Percentiles rank a stretch among this genome's conserved stretches.
These are phyloP conservation scores for Chlamydomonas applanata DNA, from an alignment of 139 green algal genomes.

Conservation along the genomic window DNA sequence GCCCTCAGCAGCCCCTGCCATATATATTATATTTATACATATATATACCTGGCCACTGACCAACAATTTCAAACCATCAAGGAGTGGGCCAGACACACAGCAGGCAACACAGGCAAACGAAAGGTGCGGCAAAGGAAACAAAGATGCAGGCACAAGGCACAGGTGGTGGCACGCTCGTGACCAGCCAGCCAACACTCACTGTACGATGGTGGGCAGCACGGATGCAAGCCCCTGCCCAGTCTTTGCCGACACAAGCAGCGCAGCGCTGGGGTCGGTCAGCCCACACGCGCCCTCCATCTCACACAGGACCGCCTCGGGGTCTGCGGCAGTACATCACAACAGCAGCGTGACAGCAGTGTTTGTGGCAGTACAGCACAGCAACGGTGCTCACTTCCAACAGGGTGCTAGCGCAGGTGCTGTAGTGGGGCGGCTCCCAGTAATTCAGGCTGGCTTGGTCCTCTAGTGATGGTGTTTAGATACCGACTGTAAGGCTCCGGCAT, in stretches of 20 bases:
- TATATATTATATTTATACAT: background rate
- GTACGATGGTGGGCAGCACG: conserved; percentile 75
- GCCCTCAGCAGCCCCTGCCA: background rate
- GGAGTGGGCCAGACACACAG: no score
- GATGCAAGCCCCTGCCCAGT: conserved; percentile 62
- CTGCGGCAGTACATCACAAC: conserved; percentile 31
- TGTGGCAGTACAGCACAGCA: no score
- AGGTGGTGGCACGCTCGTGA: no score
- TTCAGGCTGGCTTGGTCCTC: no score
- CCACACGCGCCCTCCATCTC: background rate
- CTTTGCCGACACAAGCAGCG: conserved; percentile 70
- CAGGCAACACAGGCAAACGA: no score
- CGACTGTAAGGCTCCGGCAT: no score
- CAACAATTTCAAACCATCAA: background rate
- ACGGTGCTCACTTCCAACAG: no score
- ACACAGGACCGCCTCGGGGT: background rate
- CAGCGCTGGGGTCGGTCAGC: conserved; percentile 8
- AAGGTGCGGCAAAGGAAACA: no score
- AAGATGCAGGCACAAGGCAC: no score
- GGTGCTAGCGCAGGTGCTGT: no score
- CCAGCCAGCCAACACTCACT: conserved; percentile 37
- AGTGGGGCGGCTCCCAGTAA: no score
- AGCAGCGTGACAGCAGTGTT: background rate
- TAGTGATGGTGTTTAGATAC: no score
- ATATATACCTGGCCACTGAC: background rate